Base-by-base conservation (phyloP, 208 protist species). In the Vickermania ingenoplastis region DNA sequence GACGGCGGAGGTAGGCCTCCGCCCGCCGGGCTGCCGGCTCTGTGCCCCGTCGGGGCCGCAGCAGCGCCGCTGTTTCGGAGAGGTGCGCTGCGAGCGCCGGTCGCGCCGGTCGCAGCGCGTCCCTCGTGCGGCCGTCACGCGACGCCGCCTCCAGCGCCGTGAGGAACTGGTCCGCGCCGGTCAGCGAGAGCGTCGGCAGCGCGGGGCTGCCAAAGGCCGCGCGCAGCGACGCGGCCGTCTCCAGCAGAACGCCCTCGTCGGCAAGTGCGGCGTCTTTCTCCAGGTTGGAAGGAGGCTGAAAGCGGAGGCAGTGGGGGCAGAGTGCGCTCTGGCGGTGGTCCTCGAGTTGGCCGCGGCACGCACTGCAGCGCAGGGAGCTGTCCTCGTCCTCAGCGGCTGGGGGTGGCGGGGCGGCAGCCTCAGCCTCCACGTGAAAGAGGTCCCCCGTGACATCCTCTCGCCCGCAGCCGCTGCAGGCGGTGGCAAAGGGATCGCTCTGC, bases 401-500 rank as follows among this genome's bases (percentile, higher is more conserved):
- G n/a, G n/a, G n/a, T n/a, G n/a, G n/a, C n/a, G n/a, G n/a, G n/a
- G n/a, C n/a, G n/a, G n/a, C n/a, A n/a, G n/a, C n/a, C n/a, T n/a
- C n/a, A 7, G 7, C 36, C 17, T 45, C 36, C 36, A 45, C 36
- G 7, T 45, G 36, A 17, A 45, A 45, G 7, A 45, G 36, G 11
- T 7, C 36, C 7, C 23, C 54, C 13, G n/a, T 26, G n/a, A n/a
- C n/a, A 41, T 41, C 54, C 17, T 45, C 25, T 26, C 54, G n/a
- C 7, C 55, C 79, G 67, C 61, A 69, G 2, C 14, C 52, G 1
- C 55, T 3, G 49, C 69, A 75, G 25, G 17, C 1, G 17, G 26
- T 27, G 1, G 67, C 41, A 65, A 93, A 90, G 7, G 71, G 63
- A 57, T 90, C 79, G 1, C 3, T 7, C 60, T 71, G 69, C 21